Evolutionary conservation across 352 stramenopile species (phyloP), one percentile per base, ranked within the genome.

Genomic region (Peronosclerospora sorghi): DNA sequence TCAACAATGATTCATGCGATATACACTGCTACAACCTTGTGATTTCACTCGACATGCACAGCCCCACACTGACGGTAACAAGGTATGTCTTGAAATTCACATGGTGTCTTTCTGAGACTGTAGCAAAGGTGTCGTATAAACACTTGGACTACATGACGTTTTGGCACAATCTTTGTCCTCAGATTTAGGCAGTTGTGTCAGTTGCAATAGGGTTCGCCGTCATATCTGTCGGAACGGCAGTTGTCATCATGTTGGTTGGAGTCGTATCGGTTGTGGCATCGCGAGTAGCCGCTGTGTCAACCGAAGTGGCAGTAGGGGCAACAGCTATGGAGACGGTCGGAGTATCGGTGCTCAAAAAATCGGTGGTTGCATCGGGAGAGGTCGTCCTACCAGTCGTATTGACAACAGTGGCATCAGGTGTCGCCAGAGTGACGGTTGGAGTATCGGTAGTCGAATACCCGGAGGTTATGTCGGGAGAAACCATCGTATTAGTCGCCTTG

Each of bases 11-110:
- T 26, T 26, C 21, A n/a, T n/a, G n/a, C n/a, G n/a, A n/a, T 19
- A 35, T 41, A 48, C 29, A 56, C 40, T 42, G 43, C 34, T 26
- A 35, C 13, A 51, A 20, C 47, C 52, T 26, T 65, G 41, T 57
- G 45, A 18, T 48, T 56, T 47, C 56, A 65, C 56, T 65, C 34
- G 56, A 57, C 42, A 46, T 49, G 40, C 29, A 24, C n/a, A 19
- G 34, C 45, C 5, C 32, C 45, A 45, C 29, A 23, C 37, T 41
- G 32, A 27, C 27, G 41, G 9, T 19, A 38, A 37, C 48, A 47
- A 26, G 21, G 21, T 26, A n/a, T 26, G 21, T 23, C 42, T 58
- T 61, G 35, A 17, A 44, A 21, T 55, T 43, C 36, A 41, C 38
- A 58, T 32, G 6, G 6, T 23, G 18, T 55, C 20, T 23, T 58